phyloP scores from a whole-genome alignment of 371 early-diverging fungal genomes.

The Mucor lusitanicus region DNA sequence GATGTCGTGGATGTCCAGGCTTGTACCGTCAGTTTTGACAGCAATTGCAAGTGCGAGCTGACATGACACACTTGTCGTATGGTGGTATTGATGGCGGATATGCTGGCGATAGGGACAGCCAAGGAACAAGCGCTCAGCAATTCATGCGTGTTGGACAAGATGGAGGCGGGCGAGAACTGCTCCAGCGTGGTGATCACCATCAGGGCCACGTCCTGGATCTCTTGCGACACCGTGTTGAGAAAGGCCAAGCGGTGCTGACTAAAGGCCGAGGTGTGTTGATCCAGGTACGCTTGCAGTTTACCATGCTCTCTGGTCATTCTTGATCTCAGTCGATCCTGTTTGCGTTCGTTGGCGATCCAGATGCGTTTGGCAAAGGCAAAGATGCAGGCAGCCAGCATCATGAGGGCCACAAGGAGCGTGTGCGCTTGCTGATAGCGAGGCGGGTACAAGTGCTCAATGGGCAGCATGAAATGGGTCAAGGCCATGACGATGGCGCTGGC shows the following conservation, averaged over 20 bases:
- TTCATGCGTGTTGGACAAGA: slow-evolving; percentile 39
- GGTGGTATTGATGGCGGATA: slow-evolving; percentile 38
- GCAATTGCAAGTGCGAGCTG: slow-evolving; percentile 24
- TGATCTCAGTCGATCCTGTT: not conserved
- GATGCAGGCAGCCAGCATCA: slow-evolving; percentile 2
- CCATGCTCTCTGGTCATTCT: not conserved
- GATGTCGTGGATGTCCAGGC: too few species aligned
- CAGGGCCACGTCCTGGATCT: slow-evolving; percentile 50
- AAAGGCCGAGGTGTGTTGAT: not conserved
- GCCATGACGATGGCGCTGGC: slow-evolving; percentile 11
- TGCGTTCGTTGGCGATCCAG: slow-evolving; percentile 4
- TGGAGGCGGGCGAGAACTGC: slow-evolving; percentile 39
- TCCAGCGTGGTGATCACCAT: slow-evolving; percentile 48
- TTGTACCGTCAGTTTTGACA: slow-evolving; percentile 19
- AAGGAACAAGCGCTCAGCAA: slow-evolving; percentile 44
- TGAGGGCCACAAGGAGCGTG: not conserved
- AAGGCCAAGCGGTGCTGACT: slow-evolving; percentile 15
- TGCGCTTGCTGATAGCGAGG: not conserved
- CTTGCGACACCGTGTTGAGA: slow-evolving; percentile 40
- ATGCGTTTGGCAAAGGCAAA: slow-evolving; percentile 17
- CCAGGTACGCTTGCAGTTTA: not conserved
- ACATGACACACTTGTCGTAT: slow-evolving; percentile 37
- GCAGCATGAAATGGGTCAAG: not conserved
- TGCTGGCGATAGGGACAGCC: slow-evolving; percentile 42
- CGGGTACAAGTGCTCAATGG: not conserved